Evolutionary conservation across 2,329 filamentous ascomycete species (phyloP), one percentile per base, ranked within the genome.

Genomic region (Penicillium sp.): DNA sequence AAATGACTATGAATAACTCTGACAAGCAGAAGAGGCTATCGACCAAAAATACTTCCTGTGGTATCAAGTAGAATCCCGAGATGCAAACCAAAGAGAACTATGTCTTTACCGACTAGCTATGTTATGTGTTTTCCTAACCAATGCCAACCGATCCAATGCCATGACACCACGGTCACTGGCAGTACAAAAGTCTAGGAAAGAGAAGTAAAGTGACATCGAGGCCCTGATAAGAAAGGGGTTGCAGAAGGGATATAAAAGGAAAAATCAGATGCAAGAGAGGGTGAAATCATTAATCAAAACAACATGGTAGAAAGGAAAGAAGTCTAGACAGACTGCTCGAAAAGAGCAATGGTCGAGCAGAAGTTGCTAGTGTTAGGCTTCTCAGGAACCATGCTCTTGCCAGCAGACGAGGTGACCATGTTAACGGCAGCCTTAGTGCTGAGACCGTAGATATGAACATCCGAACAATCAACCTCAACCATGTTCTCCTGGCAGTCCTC

Each of bases 401-500:
- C 78, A 30, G 60, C 55, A 0, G 71, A 67, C 7, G 75, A 77
- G 1, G 84, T 87, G 61, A 93, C 78, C 89, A 93, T 92, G 78
- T 91, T 92, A 55, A 84, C 81, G 25, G 87, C 83, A 3, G 89
- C 89, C 81, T 92, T 92, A 64, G 90, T 93, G 78, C 84, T 90
- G 58, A 93, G 76, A 7, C 85, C 90, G 65, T 85, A 91, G 40
- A 93, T 75, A 66, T 86, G 80, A 42, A 92, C 81, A 55, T 82
- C 70, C 0, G 81, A 90, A 72, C 85, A 84, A 75, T 92, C 87
- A 38, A 94, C 80, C 67, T 86, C 87, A 51, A 93, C 83, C 79
- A 95, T 93, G 78, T 92, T 89, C 60, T 88, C 82, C 77, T 94
- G 91, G 80, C 91, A 95, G 66, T 84, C 85, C 73, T 90, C 84